Base-by-base conservation (phyloP, 257 asterid species). In the Solanum tacnaense region DNA sequence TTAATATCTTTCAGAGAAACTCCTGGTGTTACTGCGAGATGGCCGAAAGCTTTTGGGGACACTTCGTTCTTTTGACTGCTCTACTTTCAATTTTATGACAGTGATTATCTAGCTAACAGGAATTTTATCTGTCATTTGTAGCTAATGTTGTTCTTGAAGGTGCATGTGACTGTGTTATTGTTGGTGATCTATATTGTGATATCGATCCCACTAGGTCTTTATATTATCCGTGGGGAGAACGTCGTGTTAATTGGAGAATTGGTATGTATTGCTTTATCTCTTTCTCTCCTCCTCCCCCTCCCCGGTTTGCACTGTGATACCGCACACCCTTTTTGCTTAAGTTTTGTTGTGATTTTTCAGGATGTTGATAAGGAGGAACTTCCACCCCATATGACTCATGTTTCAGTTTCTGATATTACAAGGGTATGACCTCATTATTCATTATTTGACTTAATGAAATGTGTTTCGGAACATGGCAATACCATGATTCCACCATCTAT, bases 61-160 rank as follows among this genome's bases (percentile, higher is more conserved):
- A 29, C 31, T 29, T 29, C 31, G 31, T 29, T 29, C 31, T 29
- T 29, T 29, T 29, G 31, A 29, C 31, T 29, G 31, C 31, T 29
- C 31, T 29, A 29, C 31, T 29, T 29, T 29, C 31, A 29, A 29
- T 29, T 29, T 29, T 29, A 29, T 29, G 31, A 29, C 31, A 29
- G 31, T 29, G 31, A 29, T 29, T 29, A 29, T 29, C 31, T 29
- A 29, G 31, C 31, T 29, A 29, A 29, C 31, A 29, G 31, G 31
- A 29, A 29, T 29, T 29, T n/a, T n/a, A n/a, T n/a, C n/a, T n/a
- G n/a, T n/a, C n/a, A n/a, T n/a, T n/a, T n/a, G n/a, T n/a, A n/a
- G n/a, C 99, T 85, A 96, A 96, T 91, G 98, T 96, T 86, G 99
- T 96, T 87, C 95, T 96, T 90, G 98, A 96, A 95, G 95, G 98